Evolutionary conservation across 305 asterid genomes (phyloP).

Genomic region (Fraxinus platypoda): DNA sequence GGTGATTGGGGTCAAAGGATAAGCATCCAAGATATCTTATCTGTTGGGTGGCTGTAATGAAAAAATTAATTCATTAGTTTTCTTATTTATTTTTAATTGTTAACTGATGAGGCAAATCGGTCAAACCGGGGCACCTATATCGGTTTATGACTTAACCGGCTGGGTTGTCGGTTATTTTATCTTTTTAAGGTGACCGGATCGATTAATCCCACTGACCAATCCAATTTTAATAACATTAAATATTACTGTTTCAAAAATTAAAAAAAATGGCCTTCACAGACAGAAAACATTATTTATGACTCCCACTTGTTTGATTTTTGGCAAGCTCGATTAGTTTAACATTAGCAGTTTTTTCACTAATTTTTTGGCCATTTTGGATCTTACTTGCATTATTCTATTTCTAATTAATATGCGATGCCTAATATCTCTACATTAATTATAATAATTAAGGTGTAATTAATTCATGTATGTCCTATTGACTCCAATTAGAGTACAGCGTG

Average conservation of each 20-base stretch:
- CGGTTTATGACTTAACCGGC: too few relatives aligned
- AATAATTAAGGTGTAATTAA: not conserved
- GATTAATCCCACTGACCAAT: too few relatives aligned
- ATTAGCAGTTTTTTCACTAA: not conserved
- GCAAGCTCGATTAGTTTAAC: not conserved
- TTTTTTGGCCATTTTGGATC: not conserved
- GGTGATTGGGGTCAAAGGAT: too few relatives aligned
- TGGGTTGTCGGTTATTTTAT: too few relatives aligned
- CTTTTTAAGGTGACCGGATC: too few relatives aligned
- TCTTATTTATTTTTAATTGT: too few relatives aligned
- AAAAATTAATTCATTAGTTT: too few relatives aligned
- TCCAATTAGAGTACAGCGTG: not conserved
- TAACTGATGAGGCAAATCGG: too few relatives aligned
- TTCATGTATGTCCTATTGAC: not conserved
- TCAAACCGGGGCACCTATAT: too few relatives aligned
- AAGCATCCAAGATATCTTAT: too few relatives aligned
- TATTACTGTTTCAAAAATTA: not conserved
- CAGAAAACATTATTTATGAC: not conserved
- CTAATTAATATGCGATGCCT: constrained; percentile 15
- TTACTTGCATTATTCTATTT: not conserved
- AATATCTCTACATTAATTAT: not conserved
- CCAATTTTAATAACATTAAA: too few relatives aligned
- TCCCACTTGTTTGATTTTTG: not conserved
- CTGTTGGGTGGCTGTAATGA: too few relatives aligned
- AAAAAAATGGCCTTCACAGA: not conserved